A percentile compares a stretch with the other conserved stretches of the same genome.
phyloP scores from a whole-genome alignment of 2,329 filamentous ascomycete species.

The Gnomoniopsis smithogilvyi region DNA sequence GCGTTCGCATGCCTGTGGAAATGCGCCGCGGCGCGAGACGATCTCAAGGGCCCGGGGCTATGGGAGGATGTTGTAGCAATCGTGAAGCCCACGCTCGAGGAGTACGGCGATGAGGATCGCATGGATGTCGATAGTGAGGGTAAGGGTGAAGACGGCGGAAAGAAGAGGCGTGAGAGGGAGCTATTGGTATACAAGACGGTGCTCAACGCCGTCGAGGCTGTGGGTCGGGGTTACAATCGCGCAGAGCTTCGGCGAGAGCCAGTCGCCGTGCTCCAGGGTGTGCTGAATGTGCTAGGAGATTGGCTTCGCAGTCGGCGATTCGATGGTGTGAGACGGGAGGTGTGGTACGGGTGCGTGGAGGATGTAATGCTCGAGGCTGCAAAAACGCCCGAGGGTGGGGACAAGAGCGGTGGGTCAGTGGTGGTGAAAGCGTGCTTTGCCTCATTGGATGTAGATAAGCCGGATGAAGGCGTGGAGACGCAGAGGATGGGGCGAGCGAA shows the following conservation, averaged over 20 bases:
- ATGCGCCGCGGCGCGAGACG: constrained; percentile 64
- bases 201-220: constrained; percentile 47
- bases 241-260: constrained; percentile 35
- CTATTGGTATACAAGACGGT: constrained; percentile 41
- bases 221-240: constrained; percentile 47
- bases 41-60: constrained; percentile 55
- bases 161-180: constrained; percentile 27
- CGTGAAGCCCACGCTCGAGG: constrained; percentile 59
- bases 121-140: constrained; percentile 61
- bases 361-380: constrained; percentile 44
- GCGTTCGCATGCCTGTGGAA: constrained; percentile 71
- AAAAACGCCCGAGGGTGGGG: constrained; percentile 16
- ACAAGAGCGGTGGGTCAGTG: constrained; percentile 18
- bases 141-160: constrained; percentile 35
- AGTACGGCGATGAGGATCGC: constrained; percentile 53
- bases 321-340: constrained; percentile 41
- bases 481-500: constrained; percentile 47
- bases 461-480: constrained; percentile 47
- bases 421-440: constrained; percentile 36
- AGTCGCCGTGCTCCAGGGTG: constrained; percentile 33
- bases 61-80: constrained; percentile 64
- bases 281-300: constrained; percentile 38
- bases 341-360: constrained; percentile 49
- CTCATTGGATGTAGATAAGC: constrained; percentile 43
- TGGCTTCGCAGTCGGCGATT: constrained; percentile 38